phyloP scores from a whole-genome alignment of 495 filamentous ascomycete species.

The Aspergillus wentii region DNA sequence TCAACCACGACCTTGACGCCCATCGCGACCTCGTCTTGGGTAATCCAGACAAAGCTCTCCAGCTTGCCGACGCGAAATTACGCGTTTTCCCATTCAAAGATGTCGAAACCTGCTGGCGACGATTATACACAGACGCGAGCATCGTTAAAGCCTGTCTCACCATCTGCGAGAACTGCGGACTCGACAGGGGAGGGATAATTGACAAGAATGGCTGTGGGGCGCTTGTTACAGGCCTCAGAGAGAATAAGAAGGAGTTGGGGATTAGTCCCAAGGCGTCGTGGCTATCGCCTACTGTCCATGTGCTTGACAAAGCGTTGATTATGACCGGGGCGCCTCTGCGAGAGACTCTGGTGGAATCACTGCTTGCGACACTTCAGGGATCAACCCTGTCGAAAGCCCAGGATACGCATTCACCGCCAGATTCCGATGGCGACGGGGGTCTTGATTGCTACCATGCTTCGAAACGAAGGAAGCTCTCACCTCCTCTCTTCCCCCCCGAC shows the following conservation, averaged over 20 bases:
- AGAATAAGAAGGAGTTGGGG: background rate
- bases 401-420: background rate
- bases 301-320: constrained; percentile 76
- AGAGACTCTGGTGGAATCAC: constrained; percentile 52
- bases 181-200: background rate
- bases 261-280: constrained; percentile 20
- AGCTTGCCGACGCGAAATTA: constrained; percentile 55
- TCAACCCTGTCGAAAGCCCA: constrained; percentile 8
- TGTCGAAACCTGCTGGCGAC: constrained; percentile 69
- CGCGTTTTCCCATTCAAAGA: constrained; percentile 72
- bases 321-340: constrained; percentile 70
- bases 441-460: constrained; percentile 12
- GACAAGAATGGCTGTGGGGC: background rate
- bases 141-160: constrained; percentile 54
- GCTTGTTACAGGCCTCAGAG: background rate
- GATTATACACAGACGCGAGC: constrained; percentile 73
- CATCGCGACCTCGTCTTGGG: constrained; percentile 26
- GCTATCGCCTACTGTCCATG: constrained; percentile 47
- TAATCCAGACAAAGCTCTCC: constrained; percentile 31
- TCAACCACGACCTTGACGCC: constrained; percentile 16
- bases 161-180: constrained; percentile 22
- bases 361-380: constrained; percentile 25
- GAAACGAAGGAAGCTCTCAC: constrained; percentile 31
- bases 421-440: constrained; percentile 7
- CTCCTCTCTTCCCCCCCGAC: constrained; percentile 37